Evolutionary conservation across 2,329 filamentous ascomycete species (phyloP).

Genomic region (Leptographium galeiforme): DNA sequence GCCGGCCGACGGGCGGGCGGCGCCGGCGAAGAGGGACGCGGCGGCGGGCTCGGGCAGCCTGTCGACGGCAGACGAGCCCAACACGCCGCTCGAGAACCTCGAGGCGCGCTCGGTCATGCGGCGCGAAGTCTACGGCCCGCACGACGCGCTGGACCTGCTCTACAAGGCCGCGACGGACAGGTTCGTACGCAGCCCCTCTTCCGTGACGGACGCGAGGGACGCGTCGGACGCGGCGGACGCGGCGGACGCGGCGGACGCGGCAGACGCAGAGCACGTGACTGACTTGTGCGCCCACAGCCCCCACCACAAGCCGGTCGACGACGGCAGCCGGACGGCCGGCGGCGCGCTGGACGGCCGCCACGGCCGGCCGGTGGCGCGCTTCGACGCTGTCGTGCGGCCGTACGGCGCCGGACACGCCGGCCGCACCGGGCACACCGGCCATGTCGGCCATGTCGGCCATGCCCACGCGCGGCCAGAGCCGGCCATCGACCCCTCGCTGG

Average conservation of each 20-base stretch:
- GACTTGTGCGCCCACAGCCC: neutral
- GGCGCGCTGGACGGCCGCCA: neutral
- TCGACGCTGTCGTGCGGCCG: neutral
- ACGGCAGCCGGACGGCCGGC: neutral
- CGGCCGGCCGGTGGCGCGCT: neutral
- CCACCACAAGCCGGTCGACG: neutral
- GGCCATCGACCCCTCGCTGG: conserved; percentile 32
- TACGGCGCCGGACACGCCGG: conserved; percentile 4
- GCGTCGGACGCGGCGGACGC: no score
- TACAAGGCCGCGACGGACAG: conserved; percentile 71
- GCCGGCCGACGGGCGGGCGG: conserved; percentile 3
- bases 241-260: no score
- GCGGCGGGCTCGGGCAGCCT: conserved; percentile 16
- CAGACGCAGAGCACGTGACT: neutral
- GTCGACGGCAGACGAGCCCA: conserved; percentile 34
- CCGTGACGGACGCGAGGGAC: neutral
- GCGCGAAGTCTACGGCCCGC: conserved; percentile 71
- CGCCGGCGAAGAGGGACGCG: conserved; percentile 16
- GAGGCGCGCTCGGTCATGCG: conserved; percentile 54
- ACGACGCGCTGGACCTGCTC: conserved; percentile 82
- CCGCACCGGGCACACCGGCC: conserved; percentile 11
- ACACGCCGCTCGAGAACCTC: conserved; percentile 49
- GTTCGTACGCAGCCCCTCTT: conserved; percentile 10
- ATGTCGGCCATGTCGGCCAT: conserved; percentile 7
- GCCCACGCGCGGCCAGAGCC: conserved; percentile 16